phyloP scores from a whole-genome alignment of 2,329 filamentous ascomycete species.

The Aquanectria penicillioides region DNA sequence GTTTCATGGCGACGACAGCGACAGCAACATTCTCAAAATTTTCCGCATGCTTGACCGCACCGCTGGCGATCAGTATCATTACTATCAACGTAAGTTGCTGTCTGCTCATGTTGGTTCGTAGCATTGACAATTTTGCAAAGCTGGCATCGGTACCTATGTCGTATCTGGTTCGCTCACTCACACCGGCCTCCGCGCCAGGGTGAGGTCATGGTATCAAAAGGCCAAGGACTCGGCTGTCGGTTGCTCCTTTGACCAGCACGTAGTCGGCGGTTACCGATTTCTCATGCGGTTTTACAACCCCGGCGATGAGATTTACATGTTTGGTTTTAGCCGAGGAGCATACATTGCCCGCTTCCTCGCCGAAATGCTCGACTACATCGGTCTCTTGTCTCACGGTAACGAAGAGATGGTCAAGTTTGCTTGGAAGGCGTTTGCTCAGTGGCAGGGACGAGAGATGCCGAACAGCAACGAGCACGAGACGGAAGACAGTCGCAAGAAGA shows the following conservation, averaged over 20 bases:
- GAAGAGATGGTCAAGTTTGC: slow-evolving; percentile 87
- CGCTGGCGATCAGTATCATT: slow-evolving; percentile 69
- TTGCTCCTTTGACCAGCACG: slow-evolving; percentile 83
- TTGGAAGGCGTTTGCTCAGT: slow-evolving; percentile 83
- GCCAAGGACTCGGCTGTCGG: slow-evolving; percentile 84
- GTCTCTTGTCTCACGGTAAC: slow-evolving; percentile 82
- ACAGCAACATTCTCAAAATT: slow-evolving; percentile 76
- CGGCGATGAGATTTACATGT: slow-evolving; percentile 75
- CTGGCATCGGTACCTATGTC: slow-evolving; percentile 79
- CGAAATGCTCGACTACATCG: slow-evolving; percentile 87
- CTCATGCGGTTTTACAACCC: slow-evolving; percentile 78
- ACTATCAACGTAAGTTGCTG: slow-evolving; percentile 66
- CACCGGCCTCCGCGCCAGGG: slow-evolving; percentile 63
- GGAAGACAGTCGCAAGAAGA: slow-evolving; percentile 50
- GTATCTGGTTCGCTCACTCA: slow-evolving; percentile 68
- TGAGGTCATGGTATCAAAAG: slow-evolving; percentile 75
- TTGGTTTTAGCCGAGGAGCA: slow-evolving; percentile 77
- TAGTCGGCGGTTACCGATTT: slow-evolving; percentile 84
- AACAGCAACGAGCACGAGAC: slow-evolving; percentile 52
- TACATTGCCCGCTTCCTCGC: slow-evolving; percentile 81
- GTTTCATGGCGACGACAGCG: slow-evolving; percentile 70
- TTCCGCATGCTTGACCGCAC: slow-evolving; percentile 75
- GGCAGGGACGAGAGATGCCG: slow-evolving; percentile 69
- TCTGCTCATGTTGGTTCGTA: not conserved
- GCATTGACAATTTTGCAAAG: slow-evolving; percentile 42